phyloP scores from a whole-genome alignment of 106 monocot species.

The Dendrobium catenatum region DNA sequence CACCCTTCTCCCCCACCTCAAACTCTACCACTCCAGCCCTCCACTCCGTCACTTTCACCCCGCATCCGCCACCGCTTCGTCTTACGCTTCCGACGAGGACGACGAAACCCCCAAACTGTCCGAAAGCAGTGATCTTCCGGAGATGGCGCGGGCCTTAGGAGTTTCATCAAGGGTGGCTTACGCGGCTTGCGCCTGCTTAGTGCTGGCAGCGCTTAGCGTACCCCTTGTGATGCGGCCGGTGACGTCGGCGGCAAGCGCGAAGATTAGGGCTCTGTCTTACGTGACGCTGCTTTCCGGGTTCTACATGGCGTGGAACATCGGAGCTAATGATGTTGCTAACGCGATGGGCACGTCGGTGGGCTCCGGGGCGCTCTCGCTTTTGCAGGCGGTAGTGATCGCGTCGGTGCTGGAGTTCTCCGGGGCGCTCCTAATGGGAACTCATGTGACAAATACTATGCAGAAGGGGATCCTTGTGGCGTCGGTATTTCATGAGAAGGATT shows the following conservation, averaged over 20 bases:
- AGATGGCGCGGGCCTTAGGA: conserved; percentile 82
- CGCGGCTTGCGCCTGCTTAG: conserved; percentile 52
- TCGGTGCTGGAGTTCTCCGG: conserved; percentile 96
- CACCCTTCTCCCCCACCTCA: not conserved
- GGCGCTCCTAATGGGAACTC: conserved; percentile 89
- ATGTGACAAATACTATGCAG: conserved; percentile 98
- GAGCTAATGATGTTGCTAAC: conserved; percentile 96
- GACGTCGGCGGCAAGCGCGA: conserved; percentile 19
- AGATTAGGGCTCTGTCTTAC: conserved; percentile 61
- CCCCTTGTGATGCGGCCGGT: conserved; percentile 52
- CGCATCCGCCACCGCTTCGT: conserved; percentile 36
- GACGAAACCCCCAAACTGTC: not conserved
- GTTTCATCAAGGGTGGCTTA: conserved; percentile 66
- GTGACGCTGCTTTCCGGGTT: conserved; percentile 73
- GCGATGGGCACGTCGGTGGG: conserved; percentile 99
- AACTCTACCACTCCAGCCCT: not conserved
- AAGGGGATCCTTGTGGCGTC: conserved; percentile 80
- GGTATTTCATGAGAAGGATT: conserved; percentile 73
- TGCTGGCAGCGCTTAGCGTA: conserved; percentile 57
- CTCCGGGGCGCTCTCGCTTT: conserved; percentile 81
- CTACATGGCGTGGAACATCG: conserved; percentile 99
- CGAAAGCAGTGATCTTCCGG: conserved; percentile 17
- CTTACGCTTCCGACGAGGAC: conserved; percentile 38
- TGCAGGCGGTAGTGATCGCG: conserved; percentile 89
- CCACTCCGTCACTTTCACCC: not conserved